These are phyloP conservation scores for Cladosporium sp. DNA, from an alignment of 2,329 filamentous ascomycete species.

Conservation along the genomic window DNA sequence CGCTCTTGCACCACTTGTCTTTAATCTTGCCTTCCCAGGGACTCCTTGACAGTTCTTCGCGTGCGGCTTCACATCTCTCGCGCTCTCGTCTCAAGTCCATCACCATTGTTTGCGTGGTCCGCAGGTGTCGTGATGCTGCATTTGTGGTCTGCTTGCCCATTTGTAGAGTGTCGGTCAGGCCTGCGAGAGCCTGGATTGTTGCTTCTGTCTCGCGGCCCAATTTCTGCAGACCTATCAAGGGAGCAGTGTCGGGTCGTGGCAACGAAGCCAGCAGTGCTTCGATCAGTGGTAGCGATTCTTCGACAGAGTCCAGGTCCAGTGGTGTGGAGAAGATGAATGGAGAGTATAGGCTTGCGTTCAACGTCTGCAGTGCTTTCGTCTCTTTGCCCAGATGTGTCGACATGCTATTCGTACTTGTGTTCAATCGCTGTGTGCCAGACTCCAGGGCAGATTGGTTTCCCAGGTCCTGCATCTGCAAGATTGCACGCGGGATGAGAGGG, in stretches of 20 bases:
- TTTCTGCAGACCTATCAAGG: slow-evolving; percentile 66
- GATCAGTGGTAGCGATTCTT: slow-evolving; percentile 68
- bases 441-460: slow-evolving; percentile 38
- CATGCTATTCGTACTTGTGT: slow-evolving; percentile 45
- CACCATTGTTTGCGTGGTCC: slow-evolving; percentile 80
- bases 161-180: slow-evolving; percentile 86
- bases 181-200: slow-evolving; percentile 77
- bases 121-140: slow-evolving; percentile 75
- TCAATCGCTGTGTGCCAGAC: slow-evolving; percentile 35
- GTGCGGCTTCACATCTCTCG: slow-evolving; percentile 78
- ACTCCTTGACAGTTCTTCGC: slow-evolving; percentile 75
- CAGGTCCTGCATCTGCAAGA: slow-evolving; percentile 37
- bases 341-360: slow-evolving; percentile 68
- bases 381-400: slow-evolving; percentile 75
- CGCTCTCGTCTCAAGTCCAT: slow-evolving; percentile 81
- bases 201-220: slow-evolving; percentile 66
- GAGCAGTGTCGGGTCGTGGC: slow-evolving; percentile 65
- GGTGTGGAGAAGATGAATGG: slow-evolving; percentile 65
- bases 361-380: slow-evolving; percentile 71
- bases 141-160: slow-evolving; percentile 89
- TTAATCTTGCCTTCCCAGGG: slow-evolving; percentile 75
- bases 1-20: slow-evolving; percentile 76
- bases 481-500: slow-evolving; percentile 34
- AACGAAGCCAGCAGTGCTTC: slow-evolving; percentile 65
- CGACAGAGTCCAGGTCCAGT: slow-evolving; percentile 64